Base-by-base conservation (phyloP, 2,329 filamentous ascomycete genomes). In the Gremmenia infestans region DNA sequence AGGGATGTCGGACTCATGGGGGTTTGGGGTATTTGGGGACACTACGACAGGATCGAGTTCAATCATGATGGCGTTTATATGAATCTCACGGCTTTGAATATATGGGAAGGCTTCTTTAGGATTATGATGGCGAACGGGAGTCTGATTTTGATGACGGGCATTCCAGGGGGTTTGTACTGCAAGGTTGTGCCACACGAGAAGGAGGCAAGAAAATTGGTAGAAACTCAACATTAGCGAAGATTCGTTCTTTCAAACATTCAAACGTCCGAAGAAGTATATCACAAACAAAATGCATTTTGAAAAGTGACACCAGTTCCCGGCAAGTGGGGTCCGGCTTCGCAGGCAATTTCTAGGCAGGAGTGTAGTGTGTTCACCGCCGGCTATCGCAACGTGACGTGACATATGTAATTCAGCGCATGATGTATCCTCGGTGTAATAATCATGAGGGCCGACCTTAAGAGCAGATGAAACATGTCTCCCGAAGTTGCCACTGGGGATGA, bases 11-110 rank as follows among this genome's bases (percentile, higher is more conserved):
- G 22, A 15, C 12, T 48, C 28, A 48, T 48, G 45, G 14, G 50
- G n/a, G 6, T 48, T 48, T 42, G 22, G 51, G 17, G 11, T 48
- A 48, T 32, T 48, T 49, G 35, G 36, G 54, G 55, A 52, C 52
- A 59, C 49, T 61, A 46, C 60, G 48, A 48, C 59, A 55, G 60
- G 58, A 59, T 61, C 59, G 58, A 57, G 36, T 55, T 60, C 56
- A 52, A 52, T 58, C 48, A 60, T 55, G 49, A 62, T 48, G 61
- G 56, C 54, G 32, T 36, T 48, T 22, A 11, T 37, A 60, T 51
- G 54, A 60, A 49, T 48, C 46, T 59, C 52, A 57, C 54, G 63
- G 53, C 52, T 57, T 55, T n/a, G 57, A 47, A 54, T 52, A 54
- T 52, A 59, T 47, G 53, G 47, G 45, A 48, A 48, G 45, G 45